Evolutionary conservation across 192 early-diverging fungal genomes (phyloP), one percentile per base, ranked within the genome.

Genomic region (Coemansia sp.): DNA sequence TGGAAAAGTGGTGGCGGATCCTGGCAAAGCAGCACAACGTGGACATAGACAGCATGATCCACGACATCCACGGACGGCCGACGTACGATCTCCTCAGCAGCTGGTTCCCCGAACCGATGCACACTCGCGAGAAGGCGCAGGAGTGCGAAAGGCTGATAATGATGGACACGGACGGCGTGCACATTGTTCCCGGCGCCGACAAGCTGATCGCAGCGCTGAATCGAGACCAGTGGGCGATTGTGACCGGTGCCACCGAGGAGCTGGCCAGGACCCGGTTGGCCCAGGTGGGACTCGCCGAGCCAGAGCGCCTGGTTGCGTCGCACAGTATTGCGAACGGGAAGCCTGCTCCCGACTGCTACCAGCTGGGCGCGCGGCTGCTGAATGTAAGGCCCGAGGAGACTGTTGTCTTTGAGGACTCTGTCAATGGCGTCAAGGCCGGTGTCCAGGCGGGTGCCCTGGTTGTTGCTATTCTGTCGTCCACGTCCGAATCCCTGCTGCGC

Each of bases 401-500:
- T 1, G 64, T 81, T 21, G 75, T 76, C 5, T 81, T 81, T 56
- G 79, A 77, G 54, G 75, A 82, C 64, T 59, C 79, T 16, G 60
- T 74, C 6, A 69, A 70, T 21, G 79, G 75, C 11, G 69, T 68
- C 18, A 64, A 70, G 64, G 74, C 79, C 0, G 79, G 71, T n/a
- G 13, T 21, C 32, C 71, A 71, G 2, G 70, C 79, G 0, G 75
- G 75, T 0, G 71, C 74, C 2, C 67, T 66, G 6, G 75, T 77
- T 8, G 53, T 82, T 21, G 79, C 56, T 0, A 58, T 82, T 18
- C 48, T 74, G 49, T 73, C 79, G 18, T 76, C 74, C 5, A 71
- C 71, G 0, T 9, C 61, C 42, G 61, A 64, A 13, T 18, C 60
- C 12, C 48, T 64, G 1, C 65, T 83, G 44, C 4, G 39, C 0